Base-by-base conservation (phyloP, 306 rosid genomes). In the Leucaena leucocephala region DNA sequence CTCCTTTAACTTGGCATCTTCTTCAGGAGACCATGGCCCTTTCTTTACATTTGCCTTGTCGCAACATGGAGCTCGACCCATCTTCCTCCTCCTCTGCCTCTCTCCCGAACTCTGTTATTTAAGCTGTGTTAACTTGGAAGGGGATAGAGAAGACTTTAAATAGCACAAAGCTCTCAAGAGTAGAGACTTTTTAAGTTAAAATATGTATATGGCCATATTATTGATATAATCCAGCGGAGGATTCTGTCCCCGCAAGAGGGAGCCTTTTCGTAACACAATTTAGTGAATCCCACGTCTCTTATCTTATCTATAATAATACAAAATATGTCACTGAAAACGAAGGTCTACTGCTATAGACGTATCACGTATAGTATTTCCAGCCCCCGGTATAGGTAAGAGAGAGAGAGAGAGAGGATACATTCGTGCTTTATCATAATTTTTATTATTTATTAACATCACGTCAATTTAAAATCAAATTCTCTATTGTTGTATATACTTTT, bases 11-110 rank as follows among this genome's bases (percentile, higher is more conserved):
- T 85, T 88, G 16, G 83, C 85, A 85, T 91, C 97, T 82, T 91
- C 97, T 77, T 91, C 94, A 40, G 90, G 97, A 45, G 91, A 86
- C 97, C 97, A 91, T 78, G 97, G 94, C 4, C 97, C 97, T 82
- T 69, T 91, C 91, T 91, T 91, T 62, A 91, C 97, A 78, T 85
- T 88, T 38, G 90, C 88, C 84, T 91, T 91, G 76, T 91, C 97
- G 76, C 97, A 91, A 55, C 97, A 91, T 48, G 97, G 97, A 82
- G 92, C 88, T 52, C 97, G 88, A 0, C 97, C 97, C 97, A 90
- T 91, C 42, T 75, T 27, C 48, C 74, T 27, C 27, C 27, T 27
- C 1, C 27, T 27, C 27, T 71, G 35, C 66, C 5, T 57, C 57
- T 27, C 65, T 58, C 16, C 38, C 65, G 22, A 22, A 27, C 65